A percentile compares a stretch with the other conserved stretches of the same genome.
Evolutionary conservation across 2,329 filamentous ascomycete species (phyloP).

Genomic region (Sarocladium kiliense): DNA sequence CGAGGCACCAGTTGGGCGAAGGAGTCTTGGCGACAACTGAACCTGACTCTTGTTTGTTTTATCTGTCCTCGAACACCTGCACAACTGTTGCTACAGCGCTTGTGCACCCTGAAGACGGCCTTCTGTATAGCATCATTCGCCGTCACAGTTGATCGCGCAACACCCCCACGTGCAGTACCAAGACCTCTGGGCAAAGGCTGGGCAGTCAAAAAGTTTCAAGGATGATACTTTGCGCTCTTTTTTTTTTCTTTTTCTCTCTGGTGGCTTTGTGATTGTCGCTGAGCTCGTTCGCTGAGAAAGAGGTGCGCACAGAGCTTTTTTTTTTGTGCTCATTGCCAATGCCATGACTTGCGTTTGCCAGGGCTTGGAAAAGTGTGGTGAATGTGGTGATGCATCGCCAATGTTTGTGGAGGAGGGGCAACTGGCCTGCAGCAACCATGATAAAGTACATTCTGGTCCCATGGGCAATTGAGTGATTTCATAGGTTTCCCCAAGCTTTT

Average conservation of each 20-base stretch:
- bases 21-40: background rate
- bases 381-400: background rate
- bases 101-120: background rate
- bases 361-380: background rate
- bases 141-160: background rate
- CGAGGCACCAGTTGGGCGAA: background rate
- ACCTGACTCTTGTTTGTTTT: no score
- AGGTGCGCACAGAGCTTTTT: no score
- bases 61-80: background rate
- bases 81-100: background rate
- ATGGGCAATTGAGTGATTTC: background rate
- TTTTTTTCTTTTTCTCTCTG: background rate
- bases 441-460: background rate
- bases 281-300: no score
- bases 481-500: background rate
- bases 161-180: conserved; percentile 4
- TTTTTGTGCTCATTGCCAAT: no score
- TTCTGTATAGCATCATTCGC: background rate
- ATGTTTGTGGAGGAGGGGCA: conserved; percentile 7
- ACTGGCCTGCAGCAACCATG: background rate
- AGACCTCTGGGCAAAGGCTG: background rate
- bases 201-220: conserved; percentile 1
- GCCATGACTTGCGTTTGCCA: background rate
- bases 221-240: background rate
- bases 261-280: background rate